Percentiles rank a stretch among this genome's conserved stretches.
These are phyloP conservation scores for Hanseniaspora gamundiae DNA, from an alignment of 1,139 yeast genomes.

Conservation along the genomic window DNA sequence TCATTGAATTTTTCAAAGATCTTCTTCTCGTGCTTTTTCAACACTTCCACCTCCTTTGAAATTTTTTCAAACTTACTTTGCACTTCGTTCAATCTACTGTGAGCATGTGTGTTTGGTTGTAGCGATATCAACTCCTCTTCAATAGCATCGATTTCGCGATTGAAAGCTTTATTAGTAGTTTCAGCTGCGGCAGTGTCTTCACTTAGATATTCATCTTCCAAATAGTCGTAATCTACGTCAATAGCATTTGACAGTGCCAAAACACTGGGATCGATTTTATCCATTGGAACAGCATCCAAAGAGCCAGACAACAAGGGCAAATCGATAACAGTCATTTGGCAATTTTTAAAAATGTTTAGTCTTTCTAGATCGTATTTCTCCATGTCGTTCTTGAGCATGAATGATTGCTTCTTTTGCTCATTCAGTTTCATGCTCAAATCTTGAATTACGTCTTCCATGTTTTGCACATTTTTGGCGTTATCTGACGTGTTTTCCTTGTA, in stretches of 20 bases:
- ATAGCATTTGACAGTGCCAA: slow-evolving; percentile 35
- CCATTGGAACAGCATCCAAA: slow-evolving; percentile 37
- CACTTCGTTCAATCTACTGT: slow-evolving; percentile 63
- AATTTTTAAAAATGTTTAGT: slow-evolving; percentile 50
- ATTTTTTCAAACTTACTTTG: slow-evolving; percentile 46
- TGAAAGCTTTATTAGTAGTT: slow-evolving; percentile 26
- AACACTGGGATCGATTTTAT: slow-evolving; percentile 30
- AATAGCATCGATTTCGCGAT: slow-evolving; percentile 38
- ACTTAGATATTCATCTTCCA: slow-evolving; percentile 34
- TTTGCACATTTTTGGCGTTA: slow-evolving; percentile 18
- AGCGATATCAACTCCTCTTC: slow-evolving; percentile 46
- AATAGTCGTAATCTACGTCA: slow-evolving; percentile 43
- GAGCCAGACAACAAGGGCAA: slow-evolving; percentile 56
- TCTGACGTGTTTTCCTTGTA: slow-evolving; percentile 16
- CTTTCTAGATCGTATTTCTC: slow-evolving; percentile 49
- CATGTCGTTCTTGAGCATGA: slow-evolving; percentile 38
- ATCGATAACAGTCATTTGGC: slow-evolving; percentile 60
- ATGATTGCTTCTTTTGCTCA: slow-evolving; percentile 29
- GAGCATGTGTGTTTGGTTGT: slow-evolving; percentile 74
- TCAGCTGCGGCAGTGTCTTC: slow-evolving; percentile 17
- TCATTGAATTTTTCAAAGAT: slow-evolving; percentile 46
- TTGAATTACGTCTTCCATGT: slow-evolving; percentile 19
- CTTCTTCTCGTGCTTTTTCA: slow-evolving; percentile 50
- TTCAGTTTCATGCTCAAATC: slow-evolving; percentile 28
- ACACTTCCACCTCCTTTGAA: slow-evolving; percentile 50